phyloP scores from a whole-genome alignment of 2,329 filamentous ascomycete genomes.

The Fusarium clavum region DNA sequence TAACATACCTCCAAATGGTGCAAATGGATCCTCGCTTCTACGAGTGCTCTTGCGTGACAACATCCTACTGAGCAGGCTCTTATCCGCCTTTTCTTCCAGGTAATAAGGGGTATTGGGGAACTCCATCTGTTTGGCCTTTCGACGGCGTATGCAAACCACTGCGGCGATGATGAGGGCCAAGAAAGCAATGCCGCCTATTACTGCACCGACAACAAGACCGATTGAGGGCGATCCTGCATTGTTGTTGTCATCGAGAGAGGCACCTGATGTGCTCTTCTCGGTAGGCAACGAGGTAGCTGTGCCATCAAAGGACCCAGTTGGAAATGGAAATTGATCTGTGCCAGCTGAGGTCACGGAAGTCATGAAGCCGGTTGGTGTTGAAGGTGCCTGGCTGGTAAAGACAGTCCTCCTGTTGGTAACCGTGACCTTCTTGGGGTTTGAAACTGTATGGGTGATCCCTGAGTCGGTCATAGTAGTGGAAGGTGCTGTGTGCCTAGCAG shows the following conservation, averaged over 20 bases:
- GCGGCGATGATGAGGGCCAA: conserved; percentile 43
- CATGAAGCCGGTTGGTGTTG: conserved; percentile 19
- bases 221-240: conserved; percentile 39
- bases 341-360: conserved; percentile 17
- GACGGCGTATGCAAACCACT: conserved; percentile 39
- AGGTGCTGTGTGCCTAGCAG: neutral
- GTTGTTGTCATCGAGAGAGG: neutral
- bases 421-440: conserved; percentile 51
- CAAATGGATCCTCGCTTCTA: conserved; percentile 54
- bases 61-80: conserved; percentile 32
- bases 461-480: conserved; percentile 51
- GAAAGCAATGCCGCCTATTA: conserved; percentile 47
- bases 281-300: conserved; percentile 22
- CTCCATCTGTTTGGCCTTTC: conserved; percentile 12
- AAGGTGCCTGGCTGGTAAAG: conserved; percentile 43
- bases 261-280: conserved; percentile 6
- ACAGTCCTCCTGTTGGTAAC: conserved; percentile 52
- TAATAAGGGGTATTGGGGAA: conserved; percentile 23
- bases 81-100: conserved; percentile 46
- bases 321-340: neutral
- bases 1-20: conserved; percentile 58
- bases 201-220: conserved; percentile 51
- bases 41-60: conserved; percentile 46
- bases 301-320: conserved; percentile 20
- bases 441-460: conserved; percentile 52